Evolutionary conservation across 768 basidiomycete genomes (phyloP), one percentile per base, ranked within the genome.

Genomic region (Suillus alpinus): DNA sequence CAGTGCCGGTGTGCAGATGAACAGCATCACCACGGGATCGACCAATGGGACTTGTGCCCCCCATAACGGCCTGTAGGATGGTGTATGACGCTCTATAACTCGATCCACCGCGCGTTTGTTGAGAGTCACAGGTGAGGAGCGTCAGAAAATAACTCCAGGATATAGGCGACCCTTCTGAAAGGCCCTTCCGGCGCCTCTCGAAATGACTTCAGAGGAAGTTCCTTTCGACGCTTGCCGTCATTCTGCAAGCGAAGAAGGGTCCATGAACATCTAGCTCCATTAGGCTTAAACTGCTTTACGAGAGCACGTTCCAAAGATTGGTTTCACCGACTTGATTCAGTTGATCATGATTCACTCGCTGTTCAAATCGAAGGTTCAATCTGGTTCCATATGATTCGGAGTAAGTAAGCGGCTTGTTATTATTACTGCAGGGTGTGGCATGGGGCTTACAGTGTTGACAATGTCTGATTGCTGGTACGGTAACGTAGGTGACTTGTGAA

Each of bases 41-140:
- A 59, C 26, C 23, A 3, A 64, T 59, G 58, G 62, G 62, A 50
- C 31, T 63, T 59, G 62, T 63, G 56, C 58, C 59, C 13, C 62
- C 58, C 63, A 65, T 65, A 40, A 60, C 20, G 56, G 59, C 63
- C 59, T 63, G 58, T 65, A 39, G 31, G 29, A 39, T n/a, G 46
- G 31, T 20, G 14, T 29, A 23, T 23, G 39, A 40, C 26, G 12
- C 50, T 40, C 58, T n/a, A 10, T 39, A 12, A 37, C 34, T 26
- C 34, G 36, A 16, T 23, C 34, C 20, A 32, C n/a, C 9, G n/a
- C 18, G 49, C 10, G 49, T 31, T 29, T 32, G 31, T n/a, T 50
- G 18, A 18, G 10, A n/a, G 10, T n/a, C 1, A 31, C 9, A 32
- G 18, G 49, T 1, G 18, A 31, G 18, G 18, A 26, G 47, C 18